A percentile compares a stretch with the other conserved stretches of the same genome.
Evolutionary conservation across 2,329 filamentous ascomycete genomes (phyloP).

Genomic region (Fusarium tanahbumbuense): DNA sequence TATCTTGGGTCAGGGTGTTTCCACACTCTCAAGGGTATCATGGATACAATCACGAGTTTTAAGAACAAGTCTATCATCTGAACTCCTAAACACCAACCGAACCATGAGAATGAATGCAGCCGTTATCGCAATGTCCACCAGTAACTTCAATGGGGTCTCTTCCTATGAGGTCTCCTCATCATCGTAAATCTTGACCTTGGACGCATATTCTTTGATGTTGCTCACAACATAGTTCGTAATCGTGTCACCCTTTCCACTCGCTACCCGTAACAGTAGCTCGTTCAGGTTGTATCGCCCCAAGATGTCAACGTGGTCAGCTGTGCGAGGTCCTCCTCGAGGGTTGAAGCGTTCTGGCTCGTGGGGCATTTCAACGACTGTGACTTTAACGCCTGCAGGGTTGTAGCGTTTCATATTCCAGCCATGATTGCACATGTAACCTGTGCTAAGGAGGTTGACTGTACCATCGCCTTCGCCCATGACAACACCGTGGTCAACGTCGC

Average conservation of each 20-base stretch:
- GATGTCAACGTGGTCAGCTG: constrained; percentile 96
- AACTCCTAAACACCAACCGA: constrained; percentile 46
- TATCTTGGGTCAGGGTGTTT: constrained; percentile 26
- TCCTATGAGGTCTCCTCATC: constrained; percentile 55
- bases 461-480: constrained; percentile 96
- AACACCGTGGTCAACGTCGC: constrained; percentile 84
- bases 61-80: constrained; percentile 28
- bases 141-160: constrained; percentile 11
- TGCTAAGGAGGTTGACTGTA: constrained; percentile 91
- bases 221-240: constrained; percentile 84
- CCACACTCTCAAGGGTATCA: constrained; percentile 38
- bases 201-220: constrained; percentile 84
- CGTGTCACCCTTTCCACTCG: constrained; percentile 82
- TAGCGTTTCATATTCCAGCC: constrained; percentile 95
- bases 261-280: constrained; percentile 87
- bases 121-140: constrained; percentile 7
- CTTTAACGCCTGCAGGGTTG: constrained; percentile 83
- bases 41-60: constrained; percentile 12
- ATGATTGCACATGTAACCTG: constrained; percentile 96
- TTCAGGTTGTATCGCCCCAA: constrained; percentile 89
- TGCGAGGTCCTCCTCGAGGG: constrained; percentile 76
- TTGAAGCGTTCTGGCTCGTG: constrained; percentile 95
- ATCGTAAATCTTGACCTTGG: constrained; percentile 84
- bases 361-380: constrained; percentile 94
- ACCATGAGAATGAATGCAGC: constrained; percentile 18